Evolutionary conservation across 345 rosid species (phyloP).

Genomic region (thale cress (Arabidopsis thaliana)): DNA sequence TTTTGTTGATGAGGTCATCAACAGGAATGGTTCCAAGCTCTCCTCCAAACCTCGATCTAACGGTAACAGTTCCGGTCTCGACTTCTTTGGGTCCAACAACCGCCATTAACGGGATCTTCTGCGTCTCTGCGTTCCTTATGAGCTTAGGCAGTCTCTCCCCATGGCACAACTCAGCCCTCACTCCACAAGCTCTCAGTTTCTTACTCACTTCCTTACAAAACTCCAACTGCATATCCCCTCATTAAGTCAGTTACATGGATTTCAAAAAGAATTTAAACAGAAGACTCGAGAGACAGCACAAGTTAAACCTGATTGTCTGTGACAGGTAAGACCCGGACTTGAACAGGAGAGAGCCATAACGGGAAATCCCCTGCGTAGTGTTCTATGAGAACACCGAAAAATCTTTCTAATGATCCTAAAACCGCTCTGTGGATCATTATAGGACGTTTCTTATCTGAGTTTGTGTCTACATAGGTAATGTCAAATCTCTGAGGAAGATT

Average conservation of each 20-base stretch:
- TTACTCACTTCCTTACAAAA: constrained; percentile 66
- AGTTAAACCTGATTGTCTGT: constrained; percentile 80
- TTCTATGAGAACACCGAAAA: constrained; percentile 94
- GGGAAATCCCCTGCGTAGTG: constrained; percentile 99
- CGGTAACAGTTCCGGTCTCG: constrained; percentile 67
- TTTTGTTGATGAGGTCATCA: constrained; percentile 70
- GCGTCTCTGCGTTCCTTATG: constrained; percentile 89
- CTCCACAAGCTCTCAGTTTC: constrained; percentile 62
- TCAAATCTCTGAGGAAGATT: constrained; percentile 90
- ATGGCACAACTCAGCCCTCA: constrained; percentile 82
- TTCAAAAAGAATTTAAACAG: not conserved
- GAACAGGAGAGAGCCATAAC: constrained; percentile 89
- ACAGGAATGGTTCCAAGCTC: constrained; percentile 74
- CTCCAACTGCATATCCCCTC: constrained; percentile 53
- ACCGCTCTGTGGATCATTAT: constrained; percentile 99
- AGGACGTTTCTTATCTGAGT: constrained; percentile 79
- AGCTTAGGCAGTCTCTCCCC: constrained; percentile 95
- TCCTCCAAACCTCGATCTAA: constrained; percentile 86
- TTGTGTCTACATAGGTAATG: constrained; percentile 81
- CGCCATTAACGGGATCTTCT: constrained; percentile 88
- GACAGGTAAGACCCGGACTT: constrained; percentile 89
- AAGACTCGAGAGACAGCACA: constrained; percentile 10
- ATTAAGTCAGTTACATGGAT: constrained; percentile 13
- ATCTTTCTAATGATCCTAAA: constrained; percentile 88
- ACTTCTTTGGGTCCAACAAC: constrained; percentile 93